phyloP scores from a whole-genome alignment of 2,329 filamentous ascomycete species.

The Fusarium coicis region DNA sequence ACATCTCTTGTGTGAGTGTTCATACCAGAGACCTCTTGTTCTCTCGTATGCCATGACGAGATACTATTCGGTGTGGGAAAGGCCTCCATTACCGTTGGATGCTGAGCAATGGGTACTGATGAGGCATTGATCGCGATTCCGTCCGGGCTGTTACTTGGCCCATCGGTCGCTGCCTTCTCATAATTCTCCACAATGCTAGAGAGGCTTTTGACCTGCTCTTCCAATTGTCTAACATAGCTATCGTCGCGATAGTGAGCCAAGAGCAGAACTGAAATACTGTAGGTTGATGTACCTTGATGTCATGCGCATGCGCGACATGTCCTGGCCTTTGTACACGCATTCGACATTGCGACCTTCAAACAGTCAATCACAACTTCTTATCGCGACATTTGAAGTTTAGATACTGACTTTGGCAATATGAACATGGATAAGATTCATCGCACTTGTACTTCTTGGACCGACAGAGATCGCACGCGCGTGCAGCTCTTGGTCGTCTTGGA shows the following conservation, averaged over 20 bases:
- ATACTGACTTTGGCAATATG: not conserved
- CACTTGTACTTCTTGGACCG: not conserved
- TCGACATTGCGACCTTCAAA: not conserved
- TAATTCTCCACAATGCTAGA: not conserved
- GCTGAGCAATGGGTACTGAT: not conserved
- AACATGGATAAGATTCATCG: not conserved
- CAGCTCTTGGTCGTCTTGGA: not conserved
- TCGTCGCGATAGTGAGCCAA: not conserved
- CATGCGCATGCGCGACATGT: not conserved
- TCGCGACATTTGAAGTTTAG: not conserved
- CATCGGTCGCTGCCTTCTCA: not conserved
- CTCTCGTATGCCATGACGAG: not conserved
- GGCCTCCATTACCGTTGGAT: not conserved
- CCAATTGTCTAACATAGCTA: not conserved
- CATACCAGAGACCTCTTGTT: not conserved
- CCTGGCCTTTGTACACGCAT: not conserved
- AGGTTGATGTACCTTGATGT: not conserved
- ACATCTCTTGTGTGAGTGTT: not conserved
- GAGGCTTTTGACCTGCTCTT: not conserved
- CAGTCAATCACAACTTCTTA: not conserved
- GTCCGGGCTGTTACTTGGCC: not conserved
- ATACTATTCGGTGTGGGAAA: not conserved
- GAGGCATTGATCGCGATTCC: not conserved
- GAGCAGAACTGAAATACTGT: too few species aligned
- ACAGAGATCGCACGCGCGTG: not conserved